Evolutionary conservation across 1,139 yeast species (phyloP), one percentile per base, ranked within the genome.

Genomic region (Zygoascus sp.): DNA sequence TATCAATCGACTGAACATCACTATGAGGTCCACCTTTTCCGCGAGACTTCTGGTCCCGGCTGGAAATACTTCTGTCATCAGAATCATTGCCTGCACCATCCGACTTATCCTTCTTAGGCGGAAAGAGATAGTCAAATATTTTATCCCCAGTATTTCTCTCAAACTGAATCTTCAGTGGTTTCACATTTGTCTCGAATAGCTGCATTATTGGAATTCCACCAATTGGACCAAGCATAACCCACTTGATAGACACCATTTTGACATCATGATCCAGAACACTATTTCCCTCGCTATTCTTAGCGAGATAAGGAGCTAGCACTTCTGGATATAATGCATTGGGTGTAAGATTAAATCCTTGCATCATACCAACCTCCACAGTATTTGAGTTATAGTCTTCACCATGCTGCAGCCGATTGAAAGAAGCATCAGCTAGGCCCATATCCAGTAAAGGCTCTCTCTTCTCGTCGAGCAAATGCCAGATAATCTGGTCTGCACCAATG

Each of bases 121-220:
- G 92, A 64, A 85, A 83, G 36, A 83, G 61, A 59, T 84, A 89
- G 10, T 73, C 73, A 61, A 83, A 76, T 20, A 89, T 59, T 50
- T 72, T 72, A 49, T 76, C 77, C 1, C 89, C 83, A 0, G 90
- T 77, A 2, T 69, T 67, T 58, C 81, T 81, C 57, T 89, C 96
- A 55, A 89, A 67, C 58, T 84, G 88, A 28, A 89, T 68, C 53
- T 79, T 77, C 46, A 88, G 61, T 0, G 97, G 96, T 53, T 78
- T 79, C 32, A 86, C 61, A 3, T 68, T 57, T 39, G 78, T 69
- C 11, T 68, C 66, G 50, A 79, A 69, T 39, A 74, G 69, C 20
- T 75, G 76, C 56, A 89, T 67, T 25, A 87, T 79, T 0, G 82
- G 75, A 42, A 89, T 89, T 2, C 97, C 97, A 4, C 96, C 97